Percentiles rank a stretch among this genome's conserved stretches.
phyloP scores from a whole-genome alignment of 2,329 filamentous ascomycete genomes.

The Reticulascus tulasneorum region DNA sequence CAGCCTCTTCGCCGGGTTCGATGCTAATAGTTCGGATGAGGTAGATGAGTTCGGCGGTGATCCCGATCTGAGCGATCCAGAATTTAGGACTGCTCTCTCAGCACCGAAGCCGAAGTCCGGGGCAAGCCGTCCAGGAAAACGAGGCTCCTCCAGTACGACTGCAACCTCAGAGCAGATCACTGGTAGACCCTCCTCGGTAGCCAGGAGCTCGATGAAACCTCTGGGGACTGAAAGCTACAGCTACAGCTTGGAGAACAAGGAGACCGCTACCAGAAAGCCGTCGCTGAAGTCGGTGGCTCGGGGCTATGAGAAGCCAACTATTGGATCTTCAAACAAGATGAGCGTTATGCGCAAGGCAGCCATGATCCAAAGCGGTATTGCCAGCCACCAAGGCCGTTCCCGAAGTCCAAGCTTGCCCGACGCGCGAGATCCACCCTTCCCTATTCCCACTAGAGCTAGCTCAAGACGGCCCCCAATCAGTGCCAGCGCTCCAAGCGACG shows the following conservation, averaged over 20 bases:
- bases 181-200: conserved; percentile 20
- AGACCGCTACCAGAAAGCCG: conserved; percentile 26
- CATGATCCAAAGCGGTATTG: conserved; percentile 75
- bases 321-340: conserved; percentile 39
- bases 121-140: conserved; percentile 34
- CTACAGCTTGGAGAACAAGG: conserved; percentile 33
- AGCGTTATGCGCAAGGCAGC: conserved; percentile 72
- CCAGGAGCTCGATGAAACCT: conserved; percentile 26
- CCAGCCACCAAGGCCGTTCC: conserved; percentile 60
- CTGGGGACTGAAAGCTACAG: conserved; percentile 41
- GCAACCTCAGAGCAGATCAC: conserved; percentile 30
- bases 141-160: conserved; percentile 33
- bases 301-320: conserved; percentile 33
- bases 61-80: conserved; percentile 59
- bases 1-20: conserved; percentile 84
- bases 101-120: conserved; percentile 52
- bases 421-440: conserved; percentile 71
- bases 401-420: conserved; percentile 64
- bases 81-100: conserved; percentile 63
- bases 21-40: conserved; percentile 66
- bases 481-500: conserved; percentile 65
- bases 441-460: conserved; percentile 84
- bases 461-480: conserved; percentile 70
- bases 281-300: conserved; percentile 25
- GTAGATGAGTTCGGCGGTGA: conserved; percentile 56